Percentiles rank a stretch among this genome's conserved stretches.
phyloP scores from a whole-genome alignment of 2,329 filamentous ascomycete genomes.

The Microcyclosporella mali region DNA sequence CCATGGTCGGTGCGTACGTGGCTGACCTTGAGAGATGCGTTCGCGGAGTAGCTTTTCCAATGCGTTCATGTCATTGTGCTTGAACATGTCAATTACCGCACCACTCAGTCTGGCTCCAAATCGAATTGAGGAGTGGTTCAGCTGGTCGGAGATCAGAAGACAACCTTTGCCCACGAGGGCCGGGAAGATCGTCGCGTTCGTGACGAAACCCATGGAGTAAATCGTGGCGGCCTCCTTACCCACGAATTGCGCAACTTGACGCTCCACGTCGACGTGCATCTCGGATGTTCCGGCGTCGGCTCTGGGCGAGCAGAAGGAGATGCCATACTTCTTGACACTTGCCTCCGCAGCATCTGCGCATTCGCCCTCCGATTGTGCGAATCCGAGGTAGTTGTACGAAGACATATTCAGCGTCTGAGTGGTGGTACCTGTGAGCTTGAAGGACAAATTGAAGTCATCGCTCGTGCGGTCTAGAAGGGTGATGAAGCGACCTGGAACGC shows the following conservation, averaged over 20 bases:
- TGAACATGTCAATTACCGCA: slow-evolving; percentile 92
- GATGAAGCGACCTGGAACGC: slow-evolving; percentile 89
- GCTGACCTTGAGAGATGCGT: slow-evolving; percentile 91
- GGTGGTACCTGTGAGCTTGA: slow-evolving; percentile 79
- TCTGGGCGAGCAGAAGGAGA: slow-evolving; percentile 74
- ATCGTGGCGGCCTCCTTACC: slow-evolving; percentile 93
- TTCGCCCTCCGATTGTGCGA: slow-evolving; percentile 93
- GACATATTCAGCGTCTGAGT: slow-evolving; percentile 98
- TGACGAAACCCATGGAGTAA: slow-evolving; percentile 98
- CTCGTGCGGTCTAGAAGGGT: slow-evolving; percentile 87
- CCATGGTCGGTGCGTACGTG: slow-evolving; percentile 96
- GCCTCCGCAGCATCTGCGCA: slow-evolving; percentile 92
- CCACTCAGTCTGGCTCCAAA: slow-evolving; percentile 90
- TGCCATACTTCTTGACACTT: slow-evolving; percentile 74
- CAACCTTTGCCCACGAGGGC: slow-evolving; percentile 88
- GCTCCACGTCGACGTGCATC: slow-evolving; percentile 81
- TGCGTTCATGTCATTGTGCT: slow-evolving; percentile 91
- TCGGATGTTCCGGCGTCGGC: slow-evolving; percentile 82
- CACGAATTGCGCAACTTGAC: slow-evolving; percentile 81
- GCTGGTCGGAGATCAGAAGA: slow-evolving; percentile 90
- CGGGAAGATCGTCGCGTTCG: slow-evolving; percentile 88
- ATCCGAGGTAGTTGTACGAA: slow-evolving; percentile 98
- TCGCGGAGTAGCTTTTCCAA: slow-evolving; percentile 83
- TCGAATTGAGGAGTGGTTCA: slow-evolving; percentile 96
- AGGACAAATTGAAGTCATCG: slow-evolving; percentile 84